Base-by-base conservation (phyloP, 2,329 filamentous ascomycete species). In the Fusarium incarnatum region DNA sequence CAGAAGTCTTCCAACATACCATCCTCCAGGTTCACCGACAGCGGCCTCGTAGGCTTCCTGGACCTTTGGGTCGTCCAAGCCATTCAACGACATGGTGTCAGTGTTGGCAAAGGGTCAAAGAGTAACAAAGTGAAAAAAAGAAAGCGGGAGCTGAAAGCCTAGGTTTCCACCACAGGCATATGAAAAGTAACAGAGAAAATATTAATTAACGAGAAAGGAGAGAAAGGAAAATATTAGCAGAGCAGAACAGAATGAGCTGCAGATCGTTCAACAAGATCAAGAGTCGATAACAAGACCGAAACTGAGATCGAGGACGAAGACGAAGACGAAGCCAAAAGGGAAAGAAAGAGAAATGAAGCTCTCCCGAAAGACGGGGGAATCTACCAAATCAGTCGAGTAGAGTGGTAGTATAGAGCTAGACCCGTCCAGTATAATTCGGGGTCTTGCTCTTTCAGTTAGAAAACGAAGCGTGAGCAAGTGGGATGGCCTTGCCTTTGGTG, bases 31-130 rank as follows among this genome's bases (percentile, higher is more conserved):
- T 82, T 98, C 96, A 64, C 88, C 88, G 75, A 91, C 85, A 60
- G 93, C 92, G 75, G 88, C 85, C 78, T 94, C 92, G 82, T 97
- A 91, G 76, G 94, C 94, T 83, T 97, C 93, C 82, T 90, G 88
- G 82, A 99, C 88, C 78, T 89, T 88, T 74, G 87, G 84, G 83
- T 89, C 88, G 84, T 98, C 94, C 82, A 98, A 87, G 72, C 96
- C 96, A 89, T 97, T 97, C 82, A 98, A 87, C 85, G 95, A 98
- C 95, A 98, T 98, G 67, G 59, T 73, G 80, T 79, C 63, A 74
- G 62, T 42, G 57, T 64, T 46, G 65, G 50, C 60, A 56, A 64
- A 56, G 60, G 58, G 57, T 72, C 54, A 54, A 45, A 42, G 49
- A 61, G 41, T 57, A 42, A 58, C 37, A 65, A 65, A 47, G 40